Conservation (phyloP, 345 rosid species). For the Eucalyptus globulus region DNA sequence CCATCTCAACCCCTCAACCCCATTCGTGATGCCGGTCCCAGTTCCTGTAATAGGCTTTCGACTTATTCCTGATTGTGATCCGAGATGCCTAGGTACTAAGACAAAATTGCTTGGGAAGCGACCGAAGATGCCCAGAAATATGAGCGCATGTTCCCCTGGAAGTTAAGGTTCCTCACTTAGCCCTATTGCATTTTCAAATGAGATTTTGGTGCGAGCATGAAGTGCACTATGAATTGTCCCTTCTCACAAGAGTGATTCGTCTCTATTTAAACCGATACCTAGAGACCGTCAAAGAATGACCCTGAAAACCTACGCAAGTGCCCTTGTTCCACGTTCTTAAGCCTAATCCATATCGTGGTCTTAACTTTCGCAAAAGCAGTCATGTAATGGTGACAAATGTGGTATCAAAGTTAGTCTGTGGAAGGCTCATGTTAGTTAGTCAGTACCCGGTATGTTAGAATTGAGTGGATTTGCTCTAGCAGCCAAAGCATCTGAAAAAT, state of each 20-base stretch:
- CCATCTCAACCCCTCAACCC: too few relatives aligned
- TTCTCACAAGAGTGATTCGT: not conserved
- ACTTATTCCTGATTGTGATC: not conserved
- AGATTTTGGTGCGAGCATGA: not conserved
- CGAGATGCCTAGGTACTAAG: not conserved
- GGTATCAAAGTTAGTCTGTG: too few relatives aligned
- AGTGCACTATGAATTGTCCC: not conserved
- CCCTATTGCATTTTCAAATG: not conserved
- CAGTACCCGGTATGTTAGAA: not conserved
- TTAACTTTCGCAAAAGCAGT: too few relatives aligned
- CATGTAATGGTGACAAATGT: too few relatives aligned
- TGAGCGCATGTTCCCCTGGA: not conserved
- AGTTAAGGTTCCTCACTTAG: not conserved
- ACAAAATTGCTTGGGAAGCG: not conserved
- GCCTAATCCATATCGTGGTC: not conserved
- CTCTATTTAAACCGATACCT: not conserved
- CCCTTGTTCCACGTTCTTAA: too few relatives aligned
- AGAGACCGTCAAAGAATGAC: not conserved
- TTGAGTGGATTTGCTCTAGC: not conserved
- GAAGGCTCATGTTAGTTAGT: too few relatives aligned
- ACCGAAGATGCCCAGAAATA: not conserved
- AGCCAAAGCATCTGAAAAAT: not conserved
- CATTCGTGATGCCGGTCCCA: too few relatives aligned
- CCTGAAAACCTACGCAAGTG: not conserved
- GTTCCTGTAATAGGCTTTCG: not conserved